phyloP scores from a whole-genome alignment of 2,329 filamentous ascomycete species.

The Claviceps pusilla region DNA sequence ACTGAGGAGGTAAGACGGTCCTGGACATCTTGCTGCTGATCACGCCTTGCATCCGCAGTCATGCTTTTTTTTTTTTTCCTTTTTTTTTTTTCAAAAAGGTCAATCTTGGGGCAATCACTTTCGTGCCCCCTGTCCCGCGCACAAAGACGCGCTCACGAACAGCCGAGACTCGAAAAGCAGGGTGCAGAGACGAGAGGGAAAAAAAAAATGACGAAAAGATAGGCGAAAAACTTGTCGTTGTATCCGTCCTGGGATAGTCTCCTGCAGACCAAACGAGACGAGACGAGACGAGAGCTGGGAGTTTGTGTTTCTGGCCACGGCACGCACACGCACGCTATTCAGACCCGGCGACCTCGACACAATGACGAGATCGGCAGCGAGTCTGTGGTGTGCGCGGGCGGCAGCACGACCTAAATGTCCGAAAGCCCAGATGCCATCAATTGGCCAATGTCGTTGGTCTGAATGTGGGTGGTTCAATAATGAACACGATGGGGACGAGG shows the following conservation, averaged over 20 bases:
- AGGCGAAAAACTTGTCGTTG: background rate
- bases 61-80: conserved; percentile 14
- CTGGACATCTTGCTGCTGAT: conserved; percentile 24
- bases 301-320: conserved; percentile 2
- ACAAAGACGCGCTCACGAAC: background rate
- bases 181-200: background rate
- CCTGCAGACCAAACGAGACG: background rate
- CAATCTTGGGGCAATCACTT: conserved; percentile 3
- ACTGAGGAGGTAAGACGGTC: conserved; percentile 15
- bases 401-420: conserved; percentile 7
- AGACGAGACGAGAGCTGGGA: background rate
- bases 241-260: background rate
- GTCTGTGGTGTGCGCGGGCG: conserved; percentile 8
- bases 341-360: conserved; percentile 7
- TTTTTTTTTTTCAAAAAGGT: background rate
- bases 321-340: conserved; percentile 6
- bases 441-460: background rate
- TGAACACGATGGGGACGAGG: background rate
- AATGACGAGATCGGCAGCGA: conserved; percentile 5
- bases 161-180: background rate
- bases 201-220: background rate
- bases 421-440: conserved; percentile 6
- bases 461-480: background rate
- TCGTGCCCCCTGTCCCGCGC: background rate
- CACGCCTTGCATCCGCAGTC: conserved; percentile 21